Base-by-base conservation (phyloP, 1,284 basidiomycete species). In the Porodaedalea pini region DNA sequence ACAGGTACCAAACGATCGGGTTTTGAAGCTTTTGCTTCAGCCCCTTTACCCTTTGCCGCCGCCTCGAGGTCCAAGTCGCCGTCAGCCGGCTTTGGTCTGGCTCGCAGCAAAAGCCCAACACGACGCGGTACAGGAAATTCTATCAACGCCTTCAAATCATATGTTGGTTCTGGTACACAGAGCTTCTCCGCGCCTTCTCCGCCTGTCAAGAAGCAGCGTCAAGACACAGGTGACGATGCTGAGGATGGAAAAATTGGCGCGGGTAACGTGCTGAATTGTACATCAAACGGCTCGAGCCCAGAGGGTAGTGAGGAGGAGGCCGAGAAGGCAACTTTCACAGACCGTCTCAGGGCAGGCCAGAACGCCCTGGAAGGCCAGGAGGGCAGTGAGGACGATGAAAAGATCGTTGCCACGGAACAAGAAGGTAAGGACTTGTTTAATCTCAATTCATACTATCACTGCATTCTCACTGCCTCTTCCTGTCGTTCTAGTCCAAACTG, bases 401-500 rank as follows among this genome's bases (percentile, higher is more conserved):
- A 71, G 62, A 52, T 69, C 2, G 64, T 68, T 25, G 65, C 85
- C 65, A 82, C 79, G 13, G 85, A 86, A 68, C 86, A 90, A 73
- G 85, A 90, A 69, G 80, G 90, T 87, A 60, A 64, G 82, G 36
- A 45, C 13, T 21, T 51, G 19, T 31, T 45, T 57, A 56, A 23
- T 23, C 27, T 41, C 37, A 7, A 11, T 56, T 29, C 17, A 36
- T 51, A 8, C 10, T 15, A 43, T 25, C 21, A 49, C 11, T 19
- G 21, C 40, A 10, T 15, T 41, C 34, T 36, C 2, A 34, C 17
- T 29, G 19, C 50, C 53, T 59, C 40, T 52, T 17, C 50, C 15
- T 57, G 32, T 56, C 59, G 3, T 63, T 29, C 23, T 64, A 95
- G 94, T 91, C 31, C 74, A 80, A 43, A 98, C 94, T 0, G 94